These are phyloP conservation scores for Barnettozyma botsteinii DNA, from an alignment of 805 yeast species.

Conservation along the genomic window DNA sequence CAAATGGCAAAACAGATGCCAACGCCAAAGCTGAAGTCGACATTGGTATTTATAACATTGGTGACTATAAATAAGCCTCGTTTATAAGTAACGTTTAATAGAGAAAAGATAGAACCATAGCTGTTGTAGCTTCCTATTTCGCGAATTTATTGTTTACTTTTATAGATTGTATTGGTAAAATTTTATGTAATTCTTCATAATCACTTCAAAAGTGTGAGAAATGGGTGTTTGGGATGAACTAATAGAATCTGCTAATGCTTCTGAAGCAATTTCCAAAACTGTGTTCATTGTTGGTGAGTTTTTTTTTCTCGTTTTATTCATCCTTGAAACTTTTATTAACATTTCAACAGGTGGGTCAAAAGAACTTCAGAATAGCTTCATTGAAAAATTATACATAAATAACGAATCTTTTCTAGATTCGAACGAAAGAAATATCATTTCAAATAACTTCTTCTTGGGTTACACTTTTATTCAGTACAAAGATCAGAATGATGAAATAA, in stretches of 20 bases:
- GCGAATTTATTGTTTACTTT: neutral
- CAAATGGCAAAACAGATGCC: slow-evolving; percentile 39
- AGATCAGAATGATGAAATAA: slow-evolving; percentile 12
- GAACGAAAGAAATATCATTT: slow-evolving; percentile 4
- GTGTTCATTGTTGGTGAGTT: slow-evolving; percentile 10
- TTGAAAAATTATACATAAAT: slow-evolving; percentile 9
- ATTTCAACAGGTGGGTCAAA: slow-evolving; percentile 13
- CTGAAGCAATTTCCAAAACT: slow-evolving; percentile 1
- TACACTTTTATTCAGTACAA: slow-evolving; percentile 19
- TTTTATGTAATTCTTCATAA: no score
- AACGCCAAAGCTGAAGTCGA: slow-evolving; percentile 80
- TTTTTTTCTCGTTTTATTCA: no score
- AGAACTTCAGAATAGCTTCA: slow-evolving; percentile 12
- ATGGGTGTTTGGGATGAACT: slow-evolving; percentile 18
- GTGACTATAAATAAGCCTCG: slow-evolving; percentile 37
- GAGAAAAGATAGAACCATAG: neutral
- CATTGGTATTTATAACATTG: slow-evolving; percentile 54
- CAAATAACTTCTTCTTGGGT: slow-evolving; percentile 15
- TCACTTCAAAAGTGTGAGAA: neutral
- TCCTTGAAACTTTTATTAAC: neutral
- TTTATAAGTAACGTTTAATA: no score
- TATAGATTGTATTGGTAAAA: no score
- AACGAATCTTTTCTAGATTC: slow-evolving; percentile 6
- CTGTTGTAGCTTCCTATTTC: no score
- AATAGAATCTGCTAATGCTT: slow-evolving; percentile 5